Evolutionary conservation across 1,139 yeast species (phyloP).

Genomic region (Scheffersomyces titani): DNA sequence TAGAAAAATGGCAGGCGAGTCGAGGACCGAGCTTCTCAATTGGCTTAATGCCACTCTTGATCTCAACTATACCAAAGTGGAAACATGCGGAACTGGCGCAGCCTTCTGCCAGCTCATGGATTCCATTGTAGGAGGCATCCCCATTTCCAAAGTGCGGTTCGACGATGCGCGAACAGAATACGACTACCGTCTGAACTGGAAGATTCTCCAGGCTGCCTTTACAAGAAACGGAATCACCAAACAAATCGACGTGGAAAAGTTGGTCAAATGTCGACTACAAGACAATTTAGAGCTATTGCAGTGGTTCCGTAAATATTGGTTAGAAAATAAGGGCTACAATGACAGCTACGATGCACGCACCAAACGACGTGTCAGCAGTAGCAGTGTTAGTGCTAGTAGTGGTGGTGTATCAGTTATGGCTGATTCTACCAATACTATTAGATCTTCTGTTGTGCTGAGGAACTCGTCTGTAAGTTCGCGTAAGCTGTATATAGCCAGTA

Average conservation of each 20-base stretch:
- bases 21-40: slow-evolving; percentile 76
- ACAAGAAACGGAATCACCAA: slow-evolving; percentile 70
- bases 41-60: slow-evolving; percentile 81
- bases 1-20: slow-evolving; percentile 52
- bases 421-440: slow-evolving; percentile 6
- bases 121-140: slow-evolving; percentile 77
- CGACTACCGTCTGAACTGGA: slow-evolving; percentile 79
- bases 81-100: slow-evolving; percentile 95
- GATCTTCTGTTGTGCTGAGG: not conserved
- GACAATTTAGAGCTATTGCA: slow-evolving; percentile 93
- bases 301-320: slow-evolving; percentile 88
- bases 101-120: slow-evolving; percentile 92
- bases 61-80: slow-evolving; percentile 72
- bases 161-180: slow-evolving; percentile 66
- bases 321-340: slow-evolving; percentile 62
- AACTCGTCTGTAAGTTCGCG: not conserved
- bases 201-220: slow-evolving; percentile 79
- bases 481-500: not conserved
- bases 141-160: slow-evolving; percentile 74
- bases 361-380: slow-evolving; percentile 19
- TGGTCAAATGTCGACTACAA: slow-evolving; percentile 86
- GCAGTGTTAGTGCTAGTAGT: slow-evolving; percentile 5
- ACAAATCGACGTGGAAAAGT: slow-evolving; percentile 75
- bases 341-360: slow-evolving; percentile 65
- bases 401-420: slow-evolving; percentile 7